A percentile compares a stretch with the other conserved stretches of the same genome.
Conservation (phyloP, 164 flowering plant genomes). For the Umbilicus rupestris region DNA sequence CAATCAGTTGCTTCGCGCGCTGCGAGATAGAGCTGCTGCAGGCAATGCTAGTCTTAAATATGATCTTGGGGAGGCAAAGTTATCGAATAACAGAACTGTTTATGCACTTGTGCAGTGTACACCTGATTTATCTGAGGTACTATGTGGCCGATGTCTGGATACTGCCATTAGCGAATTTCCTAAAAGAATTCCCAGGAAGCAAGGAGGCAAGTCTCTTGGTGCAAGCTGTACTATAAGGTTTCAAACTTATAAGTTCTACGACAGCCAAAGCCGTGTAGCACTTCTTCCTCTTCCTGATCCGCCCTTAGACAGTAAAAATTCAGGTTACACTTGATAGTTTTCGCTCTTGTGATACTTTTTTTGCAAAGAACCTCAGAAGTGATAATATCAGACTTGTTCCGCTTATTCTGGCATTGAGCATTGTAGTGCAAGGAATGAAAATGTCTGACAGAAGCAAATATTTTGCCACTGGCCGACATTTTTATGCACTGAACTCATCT, state of each 20-base stretch:
- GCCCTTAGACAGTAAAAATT: not conserved
- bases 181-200: conserved; percentile 10
- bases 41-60: conserved; percentile 17
- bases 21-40: conserved; percentile 10
- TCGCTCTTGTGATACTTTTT: too few species aligned
- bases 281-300: conserved; percentile 12
- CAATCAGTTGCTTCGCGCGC: conserved; percentile 7
- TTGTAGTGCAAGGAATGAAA: not conserved
- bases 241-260: conserved; percentile 23
- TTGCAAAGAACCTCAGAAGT: too few species aligned
- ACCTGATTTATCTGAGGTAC: conserved; percentile 17
- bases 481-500: too few species aligned
- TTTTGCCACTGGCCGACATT: not conserved
- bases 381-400: not conserved
- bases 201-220: conserved; percentile 19
- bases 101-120: conserved; percentile 29
- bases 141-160: conserved; percentile 18
- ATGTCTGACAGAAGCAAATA: not conserved
- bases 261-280: not conserved
- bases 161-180: conserved; percentile 8
- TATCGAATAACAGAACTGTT: not conserved
- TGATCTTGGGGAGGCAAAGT: conserved; percentile 11
- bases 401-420: not conserved
- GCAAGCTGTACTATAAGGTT: conserved; percentile 33
- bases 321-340: not conserved